Percentiles rank a stretch among this genome's conserved stretches.
Conservation (phyloP, 2,329 filamentous ascomycete species). For the Malbranchea zuffiana region DNA sequence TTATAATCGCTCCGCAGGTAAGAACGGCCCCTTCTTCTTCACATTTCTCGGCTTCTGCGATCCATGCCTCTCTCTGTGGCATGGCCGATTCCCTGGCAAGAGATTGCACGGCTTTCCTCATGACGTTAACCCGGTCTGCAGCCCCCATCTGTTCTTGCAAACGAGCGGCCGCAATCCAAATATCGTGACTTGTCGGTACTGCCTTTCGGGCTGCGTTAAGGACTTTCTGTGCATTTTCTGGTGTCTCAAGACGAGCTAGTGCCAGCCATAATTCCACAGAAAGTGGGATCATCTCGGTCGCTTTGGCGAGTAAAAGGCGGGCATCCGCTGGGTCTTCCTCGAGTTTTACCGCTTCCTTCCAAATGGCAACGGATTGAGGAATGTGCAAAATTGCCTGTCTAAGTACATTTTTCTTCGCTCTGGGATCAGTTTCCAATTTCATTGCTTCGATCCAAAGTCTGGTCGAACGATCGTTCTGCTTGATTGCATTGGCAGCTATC, state of each 20-base stretch:
- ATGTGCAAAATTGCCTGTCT: conserved; percentile 85
- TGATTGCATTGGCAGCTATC: conserved; percentile 86
- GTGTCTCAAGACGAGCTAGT: conserved; percentile 75
- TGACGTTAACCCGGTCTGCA: conserved; percentile 71
- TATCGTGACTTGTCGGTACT: conserved; percentile 82
- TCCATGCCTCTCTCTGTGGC: conserved; percentile 96
- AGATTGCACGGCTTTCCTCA: conserved; percentile 85
- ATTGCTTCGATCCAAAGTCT: conserved; percentile 92
- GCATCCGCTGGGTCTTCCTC: conserved; percentile 87
- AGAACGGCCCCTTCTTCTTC: conserved; percentile 80
- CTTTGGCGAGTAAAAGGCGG: conserved; percentile 78
- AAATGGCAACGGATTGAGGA: conserved; percentile 88
- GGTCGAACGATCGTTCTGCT: conserved; percentile 79
- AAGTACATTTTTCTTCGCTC: conserved; percentile 85
- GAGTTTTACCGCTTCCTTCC: conserved; percentile 94
- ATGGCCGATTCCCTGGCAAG: conserved; percentile 87
- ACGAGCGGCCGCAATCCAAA: conserved; percentile 90
- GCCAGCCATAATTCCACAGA: conserved; percentile 95
- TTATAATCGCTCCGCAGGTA: conserved; percentile 81
- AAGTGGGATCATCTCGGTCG: conserved; percentile 85
- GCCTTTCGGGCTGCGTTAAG: conserved; percentile 92
- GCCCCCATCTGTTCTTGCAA: conserved; percentile 84
- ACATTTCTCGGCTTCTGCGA: conserved; percentile 84
- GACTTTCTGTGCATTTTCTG: conserved; percentile 86
- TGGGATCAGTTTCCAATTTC: conserved; percentile 70